Base-by-base conservation (phyloP, 192 early-diverging fungal species). In the Coemansia sp. region DNA sequence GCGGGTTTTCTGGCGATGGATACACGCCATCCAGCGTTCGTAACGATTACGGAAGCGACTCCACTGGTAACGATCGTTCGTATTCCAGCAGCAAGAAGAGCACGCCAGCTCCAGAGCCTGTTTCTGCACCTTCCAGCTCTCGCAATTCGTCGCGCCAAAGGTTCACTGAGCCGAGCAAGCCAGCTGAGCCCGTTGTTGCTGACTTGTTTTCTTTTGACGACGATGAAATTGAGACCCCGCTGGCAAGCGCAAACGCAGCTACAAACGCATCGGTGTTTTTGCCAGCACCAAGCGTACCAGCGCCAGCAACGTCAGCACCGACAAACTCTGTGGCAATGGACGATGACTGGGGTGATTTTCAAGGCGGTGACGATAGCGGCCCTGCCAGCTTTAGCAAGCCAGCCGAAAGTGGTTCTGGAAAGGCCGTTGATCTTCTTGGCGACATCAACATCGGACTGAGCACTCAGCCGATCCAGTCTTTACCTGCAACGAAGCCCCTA, bases 311-410 rank as follows among this genome's bases (percentile, higher is more conserved):
- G n/a, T 57, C 67, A 13, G 70, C 74, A 41, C 28, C 44, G n/a
- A 55, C 74, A n/a, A n/a, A n/a, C 31, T 50, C 61, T 10, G 41
- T 36, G 28, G 55, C 55, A 8, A 62, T 59, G 28, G 86, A 86
- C 17, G 87, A 92, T 65, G 90, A 93, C 57, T 94, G 89, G 89
- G 88, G 88, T 27, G 90, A 91, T 65, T 92, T 94, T 74, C 82
- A 86, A 40, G 52, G 71, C 19, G 57, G 60, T 5, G 34, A 41
- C 29, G 15, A 42, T n/a, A n/a, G n/a, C 50, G 28, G 57, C 33
- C 20, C 56, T 28, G 48, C 45, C 42, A 13, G 45, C 11, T 23
- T 15, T 25, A 15, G 13, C 23, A 72, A 57, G 14, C 56, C 64
- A 22, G 55, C 59, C 15, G 44, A n/a, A 33, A 31, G 6, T 31